phyloP scores from a whole-genome alignment of 805 yeast species.

The Suhomyces canberraensis region DNA sequence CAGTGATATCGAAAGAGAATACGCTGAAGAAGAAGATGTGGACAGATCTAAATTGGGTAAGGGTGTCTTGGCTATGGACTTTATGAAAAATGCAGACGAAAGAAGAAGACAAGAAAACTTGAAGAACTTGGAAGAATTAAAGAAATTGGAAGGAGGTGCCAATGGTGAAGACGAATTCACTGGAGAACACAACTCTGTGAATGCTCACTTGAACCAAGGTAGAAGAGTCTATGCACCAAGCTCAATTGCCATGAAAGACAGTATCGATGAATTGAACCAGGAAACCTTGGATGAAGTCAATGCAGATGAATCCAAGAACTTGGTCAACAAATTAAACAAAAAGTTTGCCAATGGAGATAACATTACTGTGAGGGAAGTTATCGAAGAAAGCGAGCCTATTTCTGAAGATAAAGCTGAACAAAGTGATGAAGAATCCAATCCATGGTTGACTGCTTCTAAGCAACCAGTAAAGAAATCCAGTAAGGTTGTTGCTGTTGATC shows the following conservation, averaged over 20 bases:
- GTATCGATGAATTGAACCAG: conserved; percentile 31
- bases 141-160: conserved; percentile 33
- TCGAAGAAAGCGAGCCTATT: conserved; percentile 16
- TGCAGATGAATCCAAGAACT: conserved; percentile 48
- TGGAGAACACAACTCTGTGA: conserved; percentile 34
- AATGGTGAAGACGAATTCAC: conserved; percentile 38
- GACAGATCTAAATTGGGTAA: conserved; percentile 57
- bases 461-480: conserved; percentile 26
- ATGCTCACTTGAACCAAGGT: conserved; percentile 62
- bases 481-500: conserved; percentile 30
- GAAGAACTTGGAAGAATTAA: conserved; percentile 49
- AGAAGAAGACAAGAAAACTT: conserved; percentile 59
- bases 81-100: conserved; percentile 87
- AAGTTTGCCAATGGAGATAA: conserved; percentile 14
- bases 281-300: conserved; percentile 43
- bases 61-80: conserved; percentile 92
- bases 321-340: conserved; percentile 39
- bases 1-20: conserved; percentile 44
- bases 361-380: conserved; percentile 16
- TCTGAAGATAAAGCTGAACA: conserved; percentile 11
- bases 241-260: conserved; percentile 39
- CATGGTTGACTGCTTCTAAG: conserved; percentile 31
- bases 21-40: conserved; percentile 31
- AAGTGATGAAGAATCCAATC: conserved; percentile 24
- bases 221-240: conserved; percentile 77